A percentile compares a stretch with the other conserved stretches of the same genome.
Evolutionary conservation across 2,329 filamentous ascomycete species (phyloP).

Genomic region (Leptodontidium sp.): DNA sequence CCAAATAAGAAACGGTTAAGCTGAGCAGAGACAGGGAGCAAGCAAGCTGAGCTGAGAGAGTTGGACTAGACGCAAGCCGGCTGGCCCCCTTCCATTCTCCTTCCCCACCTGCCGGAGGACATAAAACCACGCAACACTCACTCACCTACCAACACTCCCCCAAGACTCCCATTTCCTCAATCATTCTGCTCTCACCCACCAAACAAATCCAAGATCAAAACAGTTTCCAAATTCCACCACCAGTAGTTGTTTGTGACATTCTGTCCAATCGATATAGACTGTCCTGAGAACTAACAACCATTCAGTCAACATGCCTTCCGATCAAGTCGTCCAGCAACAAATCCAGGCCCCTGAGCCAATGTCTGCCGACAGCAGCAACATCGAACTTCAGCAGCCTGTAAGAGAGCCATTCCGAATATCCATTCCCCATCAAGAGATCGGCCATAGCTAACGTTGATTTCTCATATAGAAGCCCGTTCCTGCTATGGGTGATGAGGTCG

Average conservation of each 20-base stretch:
- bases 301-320: constrained; percentile 41
- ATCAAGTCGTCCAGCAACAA: constrained; percentile 41
- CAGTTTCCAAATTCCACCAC: background rate
- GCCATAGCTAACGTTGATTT: constrained; percentile 18
- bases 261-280: too few species aligned
- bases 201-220: background rate
- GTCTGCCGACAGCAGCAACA: constrained; percentile 33
- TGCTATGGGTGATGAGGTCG: constrained; percentile 35
- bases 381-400: constrained; percentile 44
- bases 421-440: background rate
- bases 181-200: background rate
- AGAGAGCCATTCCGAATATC: constrained; percentile 7
- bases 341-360: constrained; percentile 43
- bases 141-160: background rate
- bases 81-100: too few species aligned
- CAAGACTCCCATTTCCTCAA: background rate
- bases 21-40: constrained; percentile 7
- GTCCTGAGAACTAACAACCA: background rate
- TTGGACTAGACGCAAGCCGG: background rate
- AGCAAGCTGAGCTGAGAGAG: background rate
- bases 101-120: background rate
- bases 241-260: background rate
- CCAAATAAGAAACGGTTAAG: constrained; percentile 1
- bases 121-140: constrained; percentile 14
- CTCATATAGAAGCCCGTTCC: constrained; percentile 32